These are phyloP conservation scores for Podospora fimiseda DNA, from an alignment of 495 filamentous ascomycete genomes.

Conservation along the genomic window DNA sequence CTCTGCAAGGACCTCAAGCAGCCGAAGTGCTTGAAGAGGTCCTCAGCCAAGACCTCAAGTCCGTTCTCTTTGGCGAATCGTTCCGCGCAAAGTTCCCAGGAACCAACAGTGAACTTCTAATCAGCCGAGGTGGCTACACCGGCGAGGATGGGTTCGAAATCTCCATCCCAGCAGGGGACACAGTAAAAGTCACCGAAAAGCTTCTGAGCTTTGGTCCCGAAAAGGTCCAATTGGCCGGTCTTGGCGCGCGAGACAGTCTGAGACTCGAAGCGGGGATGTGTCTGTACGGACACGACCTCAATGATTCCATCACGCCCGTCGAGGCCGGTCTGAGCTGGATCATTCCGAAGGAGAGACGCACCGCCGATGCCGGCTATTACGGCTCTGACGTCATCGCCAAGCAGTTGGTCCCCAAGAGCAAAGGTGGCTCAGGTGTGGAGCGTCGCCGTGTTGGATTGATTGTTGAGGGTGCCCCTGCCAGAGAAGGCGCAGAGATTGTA, in stretches of 20 bases:
- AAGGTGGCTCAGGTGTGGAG: constrained; percentile 58
- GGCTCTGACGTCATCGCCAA: constrained; percentile 65
- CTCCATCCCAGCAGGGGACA: constrained; percentile 60
- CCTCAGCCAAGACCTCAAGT: constrained; percentile 54
- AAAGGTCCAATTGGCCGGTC: constrained; percentile 68
- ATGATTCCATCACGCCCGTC: constrained; percentile 82
- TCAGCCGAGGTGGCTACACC: constrained; percentile 88
- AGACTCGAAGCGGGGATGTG: constrained; percentile 96
- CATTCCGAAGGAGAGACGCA: constrained; percentile 67
- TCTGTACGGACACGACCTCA: constrained; percentile 94
- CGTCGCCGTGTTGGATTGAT: constrained; percentile 74
- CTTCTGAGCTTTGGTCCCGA: constrained; percentile 59
- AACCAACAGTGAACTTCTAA: constrained; percentile 53
- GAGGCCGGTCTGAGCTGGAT: constrained; percentile 82
- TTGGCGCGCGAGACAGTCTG: constrained; percentile 86
- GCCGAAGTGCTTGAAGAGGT: constrained; percentile 53
- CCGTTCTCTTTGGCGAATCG: constrained; percentile 73
- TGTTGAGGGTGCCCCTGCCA: constrained; percentile 79
- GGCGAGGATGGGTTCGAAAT: constrained; percentile 99
- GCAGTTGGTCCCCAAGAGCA: constrained; percentile 62
- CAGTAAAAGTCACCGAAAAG: constrained; percentile 48
- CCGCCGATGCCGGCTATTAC: constrained; percentile 58
- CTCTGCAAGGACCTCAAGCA: constrained; percentile 80
- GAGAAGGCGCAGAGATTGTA: constrained; percentile 80
- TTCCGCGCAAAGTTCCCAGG: constrained; percentile 45